Conservation (phyloP, 164 flowering plant genomes). For the Macadamia tetraphylla region DNA sequence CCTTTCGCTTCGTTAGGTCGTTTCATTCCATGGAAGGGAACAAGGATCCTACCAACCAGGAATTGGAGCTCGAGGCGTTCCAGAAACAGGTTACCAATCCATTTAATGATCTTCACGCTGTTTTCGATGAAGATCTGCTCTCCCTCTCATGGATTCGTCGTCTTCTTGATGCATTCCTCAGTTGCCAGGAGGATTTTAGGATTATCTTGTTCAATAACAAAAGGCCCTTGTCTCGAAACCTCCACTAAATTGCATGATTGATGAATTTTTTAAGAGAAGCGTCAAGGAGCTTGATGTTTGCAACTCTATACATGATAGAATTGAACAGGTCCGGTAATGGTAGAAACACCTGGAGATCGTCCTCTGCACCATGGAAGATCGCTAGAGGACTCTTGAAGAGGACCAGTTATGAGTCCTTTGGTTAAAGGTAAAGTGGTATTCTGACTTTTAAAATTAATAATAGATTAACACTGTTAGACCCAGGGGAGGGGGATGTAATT, state of each 20-base stretch:
- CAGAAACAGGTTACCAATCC: constrained; percentile 61
- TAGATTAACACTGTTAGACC: too few relatives aligned
- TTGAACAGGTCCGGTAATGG: constrained; percentile 85
- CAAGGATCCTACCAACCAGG: constrained; percentile 24
- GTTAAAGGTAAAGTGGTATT: constrained; percentile 38
- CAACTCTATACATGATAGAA: constrained; percentile 78
- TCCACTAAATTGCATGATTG: constrained; percentile 26
- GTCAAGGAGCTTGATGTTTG: constrained; percentile 87
- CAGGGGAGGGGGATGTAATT: too few relatives aligned
- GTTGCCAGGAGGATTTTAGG: constrained; percentile 78
- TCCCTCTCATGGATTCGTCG: too few relatives aligned
- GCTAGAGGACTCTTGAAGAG: constrained; percentile 50
- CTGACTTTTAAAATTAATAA: too few relatives aligned
- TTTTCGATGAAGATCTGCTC: too few relatives aligned
- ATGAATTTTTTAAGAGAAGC: constrained; percentile 61
- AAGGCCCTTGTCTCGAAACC: constrained; percentile 11
- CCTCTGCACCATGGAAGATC: constrained; percentile 44
- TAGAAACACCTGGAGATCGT: constrained; percentile 19
- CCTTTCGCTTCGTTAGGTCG: constrained; percentile 43
- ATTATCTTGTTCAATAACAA: constrained; percentile 36
- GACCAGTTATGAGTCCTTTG: constrained; percentile 50
- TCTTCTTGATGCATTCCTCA: constrained; percentile 35
- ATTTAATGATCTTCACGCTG: constrained; percentile 11
- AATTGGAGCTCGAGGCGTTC: constrained; percentile 56
- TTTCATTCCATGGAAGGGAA: constrained; percentile 52